Evolutionary conservation across 192 early-diverging fungal species (phyloP), one percentile per base, ranked within the genome.

Genomic region (Backusella parvicylindrica): DNA sequence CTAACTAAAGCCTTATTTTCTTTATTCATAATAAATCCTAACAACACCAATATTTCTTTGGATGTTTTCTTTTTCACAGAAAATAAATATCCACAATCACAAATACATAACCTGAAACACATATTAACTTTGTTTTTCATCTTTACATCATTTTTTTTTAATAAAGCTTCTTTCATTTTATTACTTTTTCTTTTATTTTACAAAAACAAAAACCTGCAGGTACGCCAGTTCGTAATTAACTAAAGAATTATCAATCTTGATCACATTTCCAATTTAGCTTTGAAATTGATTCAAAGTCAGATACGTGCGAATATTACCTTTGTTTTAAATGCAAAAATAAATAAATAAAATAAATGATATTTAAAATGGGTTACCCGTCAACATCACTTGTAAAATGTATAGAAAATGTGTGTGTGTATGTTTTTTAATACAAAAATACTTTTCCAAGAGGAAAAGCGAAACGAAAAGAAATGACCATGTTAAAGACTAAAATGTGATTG

Each of bases 231-330:
- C 33, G 33, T 35, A 43, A 43, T 43, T 15, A 43, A 15, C 23
- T 56, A 11, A 23, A 0, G 50, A 26, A 56, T 11, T 56, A 56
- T 12, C 53, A 56, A 56, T 2, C 53, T 56, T 56, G 53, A 56
- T 56, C 53, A 56, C 53, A 56, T 56, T 56, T 56, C 7, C 53
- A 56, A 56, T 56, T 56, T 56, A 56, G 53, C 53, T 56, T 56
- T 28, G 12, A 56, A 2, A 21, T 23, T 56, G 9, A 56, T 56
- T 56, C 23, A 56, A 56, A 56, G 53, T 56, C 53, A 56, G 53
- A 56, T 56, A 21, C 53, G 53, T 56, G 53, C 53, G 53, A 56
- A 56, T 9, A 56, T 26, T 2, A 56, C 8, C 23, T 56, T 56
- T 50, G 8, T 28, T 0, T n/a, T 56, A 23, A 3, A 3, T 1